A percentile compares a stretch with the other conserved stretches of the same genome.
These are phyloP conservation scores for Cyclotella atomus DNA, from an alignment of 108 stramenopile genomes.

Conservation along the genomic window DNA sequence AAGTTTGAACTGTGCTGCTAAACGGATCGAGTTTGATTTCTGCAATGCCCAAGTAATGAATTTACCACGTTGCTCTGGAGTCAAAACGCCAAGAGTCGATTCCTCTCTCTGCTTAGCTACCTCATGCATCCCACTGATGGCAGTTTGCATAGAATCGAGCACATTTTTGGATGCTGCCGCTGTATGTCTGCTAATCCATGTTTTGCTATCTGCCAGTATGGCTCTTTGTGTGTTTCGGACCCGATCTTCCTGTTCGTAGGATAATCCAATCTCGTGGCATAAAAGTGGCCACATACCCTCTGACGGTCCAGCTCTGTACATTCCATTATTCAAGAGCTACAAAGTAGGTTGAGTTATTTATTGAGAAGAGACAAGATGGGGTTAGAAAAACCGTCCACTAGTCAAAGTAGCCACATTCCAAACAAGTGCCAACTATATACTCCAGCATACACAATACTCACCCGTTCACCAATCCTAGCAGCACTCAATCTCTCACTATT, in stretches of 20 bases:
- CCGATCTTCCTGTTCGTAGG: constrained; percentile 93
- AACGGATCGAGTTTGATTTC: constrained; percentile 47
- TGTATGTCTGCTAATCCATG: constrained; percentile 85
- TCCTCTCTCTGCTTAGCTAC: constrained; percentile 52
- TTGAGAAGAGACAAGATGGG: too few relatives aligned
- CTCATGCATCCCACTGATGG: constrained; percentile 53
- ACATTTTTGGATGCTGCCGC: constrained; percentile 63
- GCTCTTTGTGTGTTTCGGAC: constrained; percentile 72
- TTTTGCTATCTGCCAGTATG: constrained; percentile 49
- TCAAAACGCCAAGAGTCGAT: constrained; percentile 47
- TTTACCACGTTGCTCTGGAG: constrained; percentile 64
- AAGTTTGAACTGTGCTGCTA: constrained; percentile 15
- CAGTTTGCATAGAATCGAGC: constrained; percentile 65
- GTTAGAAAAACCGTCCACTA: too few relatives aligned
- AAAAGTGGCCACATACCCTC: constrained; percentile 90
- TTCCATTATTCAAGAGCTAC: constrained; percentile 27
- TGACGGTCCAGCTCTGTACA: constrained; percentile 20
- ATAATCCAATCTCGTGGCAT: constrained; percentile 90
- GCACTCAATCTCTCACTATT: constrained; percentile 88
- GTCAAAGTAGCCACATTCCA: too few relatives aligned
- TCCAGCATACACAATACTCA: constrained; percentile 45
- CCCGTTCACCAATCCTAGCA: constrained; percentile 91
- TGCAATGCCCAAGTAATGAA: constrained; percentile 70
- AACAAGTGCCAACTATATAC: neutral
- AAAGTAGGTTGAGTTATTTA: neutral